Evolutionary conservation across 2,329 filamentous ascomycete species (phyloP), one percentile per base, ranked within the genome.

Genomic region (Paracoccidioides lutzii): DNA sequence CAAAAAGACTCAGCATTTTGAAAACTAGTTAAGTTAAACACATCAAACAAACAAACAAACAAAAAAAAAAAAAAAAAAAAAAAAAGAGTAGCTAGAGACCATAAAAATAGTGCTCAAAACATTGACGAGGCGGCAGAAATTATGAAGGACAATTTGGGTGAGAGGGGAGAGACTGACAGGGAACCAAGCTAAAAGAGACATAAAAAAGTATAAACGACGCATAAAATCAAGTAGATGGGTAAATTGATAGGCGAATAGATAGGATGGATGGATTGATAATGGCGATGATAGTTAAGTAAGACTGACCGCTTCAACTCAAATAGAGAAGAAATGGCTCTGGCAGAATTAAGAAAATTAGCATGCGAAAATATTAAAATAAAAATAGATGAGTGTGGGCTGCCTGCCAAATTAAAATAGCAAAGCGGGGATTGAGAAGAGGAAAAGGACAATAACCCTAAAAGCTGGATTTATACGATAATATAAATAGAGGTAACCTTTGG

Each of bases 21-120:
- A 22, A 22, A 22, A 22, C 22, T 22, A 22, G 22, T 22, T 1
- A 22, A 2, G 22, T 6, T n/a, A 15, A 42, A 61, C 60, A 59
- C 58, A 57, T 58, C 55, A 59, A 62, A 62, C 50, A 43, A 6
- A n/a, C 3, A 44, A 48, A 48, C 6, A 1, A 14, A 8, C 1
- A 44, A 41, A 2, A 41, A 41, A 9, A 41, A 22, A 44, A 43
- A 22, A 12, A 15, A 12, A 44, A 48, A 5, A 10, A 5, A 32
- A 48, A 14, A 44, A 46, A 52, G 56, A 46, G 32, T 38, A 12
- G 14, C n/a, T 38, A 12, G 22, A 37, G 10, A 22, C n/a, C n/a
- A 32, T 37, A 49, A 49, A 49, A 37, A 10, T 45, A 37, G 46
- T 50, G 33, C 46, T 50, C n/a, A 50, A 38, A 50, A 38, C 12